Conservation (phyloP, 495 filamentous ascomycete species). For the Penicillium dipodomyicola region DNA sequence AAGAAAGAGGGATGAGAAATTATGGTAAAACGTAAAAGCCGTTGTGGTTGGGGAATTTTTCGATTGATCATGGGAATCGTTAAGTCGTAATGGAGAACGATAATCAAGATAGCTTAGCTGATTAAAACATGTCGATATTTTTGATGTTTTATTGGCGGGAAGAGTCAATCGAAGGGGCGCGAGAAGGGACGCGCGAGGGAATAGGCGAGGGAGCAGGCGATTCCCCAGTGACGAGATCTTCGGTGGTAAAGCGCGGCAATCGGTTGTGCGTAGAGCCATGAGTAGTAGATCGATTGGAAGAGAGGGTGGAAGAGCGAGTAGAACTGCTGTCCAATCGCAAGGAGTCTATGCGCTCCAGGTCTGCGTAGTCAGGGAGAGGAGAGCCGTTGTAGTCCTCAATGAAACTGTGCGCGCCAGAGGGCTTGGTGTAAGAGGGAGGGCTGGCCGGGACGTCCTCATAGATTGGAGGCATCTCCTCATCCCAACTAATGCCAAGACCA, state of each 20-base stretch:
- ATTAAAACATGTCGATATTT: neutral
- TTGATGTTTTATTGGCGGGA: constrained; percentile 20
- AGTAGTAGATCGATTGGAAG: constrained; percentile 26
- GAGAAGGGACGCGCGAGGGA: constrained; percentile 22
- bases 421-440: constrained; percentile 71
- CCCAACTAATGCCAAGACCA: constrained; percentile 93
- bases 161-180: constrained; percentile 23
- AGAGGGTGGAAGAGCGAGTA: constrained; percentile 24
- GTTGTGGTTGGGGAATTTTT: constrained; percentile 17
- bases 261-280: constrained; percentile 15
- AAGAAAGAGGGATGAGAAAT: constrained; percentile 1
- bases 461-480: constrained; percentile 90
- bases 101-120: constrained; percentile 2
- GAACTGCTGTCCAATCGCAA: constrained; percentile 41
- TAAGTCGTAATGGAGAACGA: constrained; percentile 21
- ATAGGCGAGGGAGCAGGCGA: constrained; percentile 23
- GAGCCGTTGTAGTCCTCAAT: constrained; percentile 49
- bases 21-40: constrained; percentile 14
- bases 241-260: constrained; percentile 24
- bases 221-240: constrained; percentile 24
- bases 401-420: constrained; percentile 35
- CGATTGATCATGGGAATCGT: constrained; percentile 24
- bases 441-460: constrained; percentile 92
- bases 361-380: constrained; percentile 45
- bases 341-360: constrained; percentile 45